These are phyloP conservation scores for Rusavskia elegans DNA, from an alignment of 495 filamentous ascomycete genomes.

Conservation along the genomic window DNA sequence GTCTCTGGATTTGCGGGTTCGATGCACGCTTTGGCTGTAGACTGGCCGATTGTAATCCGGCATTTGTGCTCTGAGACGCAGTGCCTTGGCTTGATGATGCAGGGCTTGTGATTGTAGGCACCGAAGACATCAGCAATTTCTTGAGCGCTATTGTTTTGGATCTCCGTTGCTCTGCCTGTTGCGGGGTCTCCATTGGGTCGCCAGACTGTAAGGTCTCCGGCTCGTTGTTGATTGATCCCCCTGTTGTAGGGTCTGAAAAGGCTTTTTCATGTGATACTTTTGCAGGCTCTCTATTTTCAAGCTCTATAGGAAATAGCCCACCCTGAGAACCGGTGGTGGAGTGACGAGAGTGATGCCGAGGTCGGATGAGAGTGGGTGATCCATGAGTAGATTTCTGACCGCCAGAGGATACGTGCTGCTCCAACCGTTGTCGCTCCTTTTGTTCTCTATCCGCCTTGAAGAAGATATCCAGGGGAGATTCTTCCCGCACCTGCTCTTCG, in stretches of 20 bases:
- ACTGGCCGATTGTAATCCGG: too few species aligned
- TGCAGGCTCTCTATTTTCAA: constrained; percentile 35
- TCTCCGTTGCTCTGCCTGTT: constrained; percentile 25
- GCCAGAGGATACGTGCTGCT: background rate
- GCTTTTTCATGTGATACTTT: constrained; percentile 39
- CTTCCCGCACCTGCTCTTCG: constrained; percentile 27
- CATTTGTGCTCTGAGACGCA: too few species aligned
- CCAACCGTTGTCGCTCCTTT: constrained; percentile 18
- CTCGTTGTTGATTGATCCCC: constrained; percentile 44
- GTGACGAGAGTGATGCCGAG: constrained; percentile 19
- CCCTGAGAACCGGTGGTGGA: constrained; percentile 23
- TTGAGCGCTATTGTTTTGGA: constrained; percentile 32
- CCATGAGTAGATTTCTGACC: constrained; percentile 14
- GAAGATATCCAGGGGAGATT: constrained; percentile 73
- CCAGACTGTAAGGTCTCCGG: constrained; percentile 15
- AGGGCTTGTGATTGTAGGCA: constrained; percentile 24
- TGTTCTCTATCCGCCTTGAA: constrained; percentile 75
- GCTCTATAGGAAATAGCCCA: constrained; percentile 49
- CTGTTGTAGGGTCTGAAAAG: constrained; percentile 48
- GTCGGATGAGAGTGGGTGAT: constrained; percentile 16
- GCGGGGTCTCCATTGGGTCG: constrained; percentile 9
- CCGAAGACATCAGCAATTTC: constrained; percentile 29
- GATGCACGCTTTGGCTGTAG: constrained; percentile 6
- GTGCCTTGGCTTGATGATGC: constrained; percentile 12
- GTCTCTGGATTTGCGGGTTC: constrained; percentile 8